phyloP scores from a whole-genome alignment of 805 yeast species.

The Wilhelminamyces savonicus region DNA sequence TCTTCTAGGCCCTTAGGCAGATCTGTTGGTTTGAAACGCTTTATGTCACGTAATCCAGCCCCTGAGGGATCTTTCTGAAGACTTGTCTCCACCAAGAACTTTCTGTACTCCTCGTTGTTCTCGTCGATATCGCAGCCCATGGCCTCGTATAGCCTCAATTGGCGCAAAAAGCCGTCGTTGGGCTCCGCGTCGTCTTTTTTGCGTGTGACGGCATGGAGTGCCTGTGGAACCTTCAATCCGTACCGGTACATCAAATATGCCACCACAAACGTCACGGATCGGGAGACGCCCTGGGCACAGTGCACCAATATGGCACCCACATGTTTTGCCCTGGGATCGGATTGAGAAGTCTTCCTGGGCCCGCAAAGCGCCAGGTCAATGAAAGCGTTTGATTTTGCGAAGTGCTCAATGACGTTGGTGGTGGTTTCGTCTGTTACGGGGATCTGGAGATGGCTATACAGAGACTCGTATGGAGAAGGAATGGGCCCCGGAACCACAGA shows the following conservation, averaged over 20 bases:
- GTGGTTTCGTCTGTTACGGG: slow-evolving; percentile 67
- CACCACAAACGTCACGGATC: slow-evolving; percentile 41
- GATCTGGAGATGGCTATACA: slow-evolving; percentile 52
- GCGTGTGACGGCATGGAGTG: slow-evolving; percentile 70
- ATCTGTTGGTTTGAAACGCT: slow-evolving; percentile 5
- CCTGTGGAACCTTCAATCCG: slow-evolving; percentile 50
- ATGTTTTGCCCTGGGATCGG: slow-evolving; percentile 17
- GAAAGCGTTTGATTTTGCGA: slow-evolving; percentile 58
- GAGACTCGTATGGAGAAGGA: slow-evolving; percentile 42
- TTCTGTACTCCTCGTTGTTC: slow-evolving; percentile 16
- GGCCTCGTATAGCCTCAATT: slow-evolving; percentile 54
- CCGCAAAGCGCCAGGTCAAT: slow-evolving; percentile 57
- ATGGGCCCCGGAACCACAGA: slow-evolving; percentile 63
- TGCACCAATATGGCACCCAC: slow-evolving; percentile 43
- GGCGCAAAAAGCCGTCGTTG: slow-evolving; percentile 68
- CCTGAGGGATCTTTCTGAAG: slow-evolving; percentile 12
- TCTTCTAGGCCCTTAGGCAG: slow-evolving; percentile 1
- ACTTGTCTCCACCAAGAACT: slow-evolving; percentile 18
- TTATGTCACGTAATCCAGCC: slow-evolving; percentile 3
- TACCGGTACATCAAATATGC: slow-evolving; percentile 49
- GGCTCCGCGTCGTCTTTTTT: slow-evolving; percentile 60
- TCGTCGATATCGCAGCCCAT: slow-evolving; percentile 22
- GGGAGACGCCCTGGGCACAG: slow-evolving; percentile 47
- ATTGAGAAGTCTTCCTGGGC: background rate
- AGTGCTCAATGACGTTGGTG: slow-evolving; percentile 56